Base-by-base conservation (phyloP, 1,139 yeast species). In the Kodamaea arcana region DNA sequence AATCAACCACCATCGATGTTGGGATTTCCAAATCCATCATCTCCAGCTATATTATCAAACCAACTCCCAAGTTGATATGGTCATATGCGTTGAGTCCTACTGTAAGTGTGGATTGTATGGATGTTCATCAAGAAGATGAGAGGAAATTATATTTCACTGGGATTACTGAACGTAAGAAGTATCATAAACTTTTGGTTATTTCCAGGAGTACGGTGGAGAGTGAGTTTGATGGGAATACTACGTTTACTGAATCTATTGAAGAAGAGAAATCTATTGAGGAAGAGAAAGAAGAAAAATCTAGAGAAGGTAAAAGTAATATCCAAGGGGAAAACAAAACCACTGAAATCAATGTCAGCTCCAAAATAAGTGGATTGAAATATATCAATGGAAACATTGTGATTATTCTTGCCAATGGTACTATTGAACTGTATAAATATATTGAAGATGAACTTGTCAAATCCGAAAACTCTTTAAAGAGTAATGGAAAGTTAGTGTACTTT, bases 11-110 rank as follows among this genome's bases (percentile, higher is more conserved):
- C 17, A 53, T 69, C 24, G 78, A 80, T 49, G 58, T 86, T 27
- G 94, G 88, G 30, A 72, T 86, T 24, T 81, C 94, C 17, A 87
- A 85, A 39, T 83, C 94, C 29, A 78, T 83, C 36, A 69, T 88
- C 34, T 78, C 86, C 14, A 76, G 81, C 38, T 83, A 81, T 52
- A 65, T 83, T 23, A 71, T 85, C 34, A 78, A 77, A 47, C 96
- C 96, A 24, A 78, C 94, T 10, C 95, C 95, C 11, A 83, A 78
- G 50, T 63, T 85, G 47, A 63, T 78, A 29, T 83, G 92, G 83
- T 78, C 87, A 1, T 72, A 75, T 50, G 77, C 92, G 4, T 66
- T 84, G 27, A 74, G 87, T 4, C 92, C 92, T 4, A 69, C 74
- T 10, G 67, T 77, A 18, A 44, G 60, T 1, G 72, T 82, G 15